Conservation (phyloP, 495 filamentous ascomycete species). For the Neurospora sp. region DNA sequence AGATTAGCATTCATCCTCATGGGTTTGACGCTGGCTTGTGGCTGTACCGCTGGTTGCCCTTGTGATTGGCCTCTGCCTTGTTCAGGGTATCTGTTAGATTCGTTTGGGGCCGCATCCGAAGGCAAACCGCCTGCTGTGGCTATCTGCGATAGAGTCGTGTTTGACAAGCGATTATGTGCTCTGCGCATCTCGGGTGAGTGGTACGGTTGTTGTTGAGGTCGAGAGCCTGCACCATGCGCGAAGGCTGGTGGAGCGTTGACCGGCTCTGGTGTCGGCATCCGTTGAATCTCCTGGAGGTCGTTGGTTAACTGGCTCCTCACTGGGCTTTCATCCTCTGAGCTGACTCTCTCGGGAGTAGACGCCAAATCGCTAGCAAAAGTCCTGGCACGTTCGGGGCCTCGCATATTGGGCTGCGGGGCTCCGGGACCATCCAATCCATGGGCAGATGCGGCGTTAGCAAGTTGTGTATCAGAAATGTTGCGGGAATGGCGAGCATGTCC, state of each 20-base stretch:
- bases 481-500: slow-evolving; percentile 24
- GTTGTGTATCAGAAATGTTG: slow-evolving; percentile 29
- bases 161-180: slow-evolving; percentile 71
- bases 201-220: slow-evolving; percentile 57
- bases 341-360: slow-evolving; percentile 43
- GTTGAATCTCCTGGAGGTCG: slow-evolving; percentile 43
- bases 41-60: slow-evolving; percentile 37
- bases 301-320: slow-evolving; percentile 20
- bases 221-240: slow-evolving; percentile 35
- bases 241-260: slow-evolving; percentile 71
- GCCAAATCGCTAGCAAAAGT: slow-evolving; percentile 30
- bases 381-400: slow-evolving; percentile 21
- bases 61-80: slow-evolving; percentile 4
- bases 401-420: slow-evolving; percentile 10
- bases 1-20: slow-evolving; percentile 40
- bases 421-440: slow-evolving; percentile 11
- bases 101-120: slow-evolving; percentile 6
- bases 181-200: slow-evolving; percentile 64
- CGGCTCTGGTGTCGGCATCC: slow-evolving; percentile 55
- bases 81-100: not conserved
- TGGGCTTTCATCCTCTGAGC: slow-evolving; percentile 45
- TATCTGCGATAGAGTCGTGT: slow-evolving; percentile 68
- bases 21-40: slow-evolving; percentile 30
- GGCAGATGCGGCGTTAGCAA: slow-evolving; percentile 2
- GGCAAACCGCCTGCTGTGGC: slow-evolving; percentile 49